Percentiles rank a stretch among this genome's conserved stretches.
These are phyloP conservation scores for Lactarius sp. DNA, from an alignment of 768 basidiomycete genomes.

Conservation along the genomic window DNA sequence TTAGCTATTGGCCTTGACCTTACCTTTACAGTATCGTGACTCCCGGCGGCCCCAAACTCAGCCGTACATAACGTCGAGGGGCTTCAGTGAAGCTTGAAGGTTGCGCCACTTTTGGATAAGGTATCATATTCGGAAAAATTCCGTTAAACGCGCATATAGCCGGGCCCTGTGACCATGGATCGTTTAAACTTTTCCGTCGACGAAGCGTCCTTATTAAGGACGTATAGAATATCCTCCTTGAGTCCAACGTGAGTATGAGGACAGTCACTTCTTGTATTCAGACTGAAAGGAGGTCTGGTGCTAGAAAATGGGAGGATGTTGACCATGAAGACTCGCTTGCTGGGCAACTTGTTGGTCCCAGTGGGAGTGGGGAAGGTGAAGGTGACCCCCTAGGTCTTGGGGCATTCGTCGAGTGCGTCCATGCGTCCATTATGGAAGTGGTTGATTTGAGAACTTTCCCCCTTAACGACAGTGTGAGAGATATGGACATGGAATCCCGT, in stretches of 20 bases:
- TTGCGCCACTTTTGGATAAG: not conserved
- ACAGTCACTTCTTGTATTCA: not conserved
- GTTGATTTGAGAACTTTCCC: conserved; percentile 5
- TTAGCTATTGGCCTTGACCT: not conserved
- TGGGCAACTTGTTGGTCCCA: conserved; percentile 54
- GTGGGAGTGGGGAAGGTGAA: conserved; percentile 48
- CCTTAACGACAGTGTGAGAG: conserved; percentile 43
- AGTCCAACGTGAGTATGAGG: conserved; percentile 56
- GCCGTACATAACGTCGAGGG: not conserved
- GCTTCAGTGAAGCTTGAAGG: not conserved
- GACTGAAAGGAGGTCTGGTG: not conserved
- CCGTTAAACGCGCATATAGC: conserved; percentile 5
- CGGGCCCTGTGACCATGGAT: conserved; percentile 39
- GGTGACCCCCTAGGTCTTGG: conserved; percentile 81
- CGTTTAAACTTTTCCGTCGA: conserved; percentile 68
- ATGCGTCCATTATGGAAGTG: not conserved
- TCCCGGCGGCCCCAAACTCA: not conserved
- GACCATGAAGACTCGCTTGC: conserved; percentile 81
- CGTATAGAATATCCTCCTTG: conserved; percentile 78
- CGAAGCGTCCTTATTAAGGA: conserved; percentile 78
- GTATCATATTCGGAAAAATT: not conserved
- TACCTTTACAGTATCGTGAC: not conserved
- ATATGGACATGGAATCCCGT: conserved; percentile 79
- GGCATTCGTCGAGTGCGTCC: conserved; percentile 50
- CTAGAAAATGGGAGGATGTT: conserved; percentile 84